Conservation (phyloP, 2,329 filamentous ascomycete species). For the Fusarium sp. region DNA sequence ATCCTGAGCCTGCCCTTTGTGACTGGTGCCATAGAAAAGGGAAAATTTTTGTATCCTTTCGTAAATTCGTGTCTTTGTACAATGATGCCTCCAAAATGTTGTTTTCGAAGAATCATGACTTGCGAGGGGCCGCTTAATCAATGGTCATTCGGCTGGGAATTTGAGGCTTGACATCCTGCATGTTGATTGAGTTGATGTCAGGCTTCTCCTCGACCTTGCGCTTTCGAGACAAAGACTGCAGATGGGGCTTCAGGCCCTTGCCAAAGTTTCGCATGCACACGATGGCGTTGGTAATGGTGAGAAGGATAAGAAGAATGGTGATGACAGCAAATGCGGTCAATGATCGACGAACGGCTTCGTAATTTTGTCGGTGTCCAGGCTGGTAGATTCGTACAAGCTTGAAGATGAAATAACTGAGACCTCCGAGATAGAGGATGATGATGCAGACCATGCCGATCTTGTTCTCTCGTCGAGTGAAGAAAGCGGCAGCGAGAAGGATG, state of each 20-base stretch:
- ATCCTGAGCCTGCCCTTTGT: slow-evolving; percentile 44
- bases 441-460: slow-evolving; percentile 78
- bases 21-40: slow-evolving; percentile 42
- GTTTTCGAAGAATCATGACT: slow-evolving; percentile 8
- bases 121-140: slow-evolving; percentile 54
- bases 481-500: slow-evolving; percentile 86
- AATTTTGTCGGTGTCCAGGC: slow-evolving; percentile 65
- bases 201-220: slow-evolving; percentile 63
- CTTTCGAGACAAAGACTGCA: slow-evolving; percentile 63
- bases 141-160: slow-evolving; percentile 69
- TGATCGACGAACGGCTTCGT: slow-evolving; percentile 82
- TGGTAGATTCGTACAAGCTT: slow-evolving; percentile 97
- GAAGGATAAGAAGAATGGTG: slow-evolving; percentile 86
- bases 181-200: slow-evolving; percentile 64
- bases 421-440: slow-evolving; percentile 88
- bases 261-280: slow-evolving; percentile 92
- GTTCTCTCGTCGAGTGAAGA: slow-evolving; percentile 85
- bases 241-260: slow-evolving; percentile 87
- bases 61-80: slow-evolving; percentile 52
- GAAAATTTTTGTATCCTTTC: slow-evolving; percentile 41
- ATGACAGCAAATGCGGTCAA: slow-evolving; percentile 94
- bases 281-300: slow-evolving; percentile 88
- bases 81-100: slow-evolving; percentile 20
- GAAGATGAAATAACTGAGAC: slow-evolving; percentile 95
- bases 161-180: slow-evolving; percentile 66